phyloP scores from a whole-genome alignment of 1,284 basidiomycete genomes.

The Moesziomyces antarcticus region DNA sequence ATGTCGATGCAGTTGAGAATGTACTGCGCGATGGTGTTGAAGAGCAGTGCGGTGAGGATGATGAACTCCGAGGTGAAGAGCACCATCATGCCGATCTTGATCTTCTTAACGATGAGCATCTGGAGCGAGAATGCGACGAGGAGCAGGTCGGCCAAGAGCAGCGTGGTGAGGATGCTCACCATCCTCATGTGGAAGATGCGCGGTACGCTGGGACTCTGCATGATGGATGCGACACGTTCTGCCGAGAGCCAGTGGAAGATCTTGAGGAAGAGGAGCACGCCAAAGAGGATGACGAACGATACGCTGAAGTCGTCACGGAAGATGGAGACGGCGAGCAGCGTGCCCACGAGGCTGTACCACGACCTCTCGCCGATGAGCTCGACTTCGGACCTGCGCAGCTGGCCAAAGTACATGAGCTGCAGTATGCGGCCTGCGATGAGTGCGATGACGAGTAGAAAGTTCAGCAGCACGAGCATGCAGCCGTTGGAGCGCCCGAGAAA shows the following conservation, averaged over 20 bases:
- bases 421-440: slow-evolving; percentile 80
- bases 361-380: slow-evolving; percentile 94
- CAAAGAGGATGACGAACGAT: slow-evolving; percentile 91
- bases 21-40: slow-evolving; percentile 86
- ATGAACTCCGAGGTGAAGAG: slow-evolving; percentile 90
- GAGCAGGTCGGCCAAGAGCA: slow-evolving; percentile 77
- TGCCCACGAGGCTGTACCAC: slow-evolving; percentile 98
- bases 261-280: slow-evolving; percentile 90
- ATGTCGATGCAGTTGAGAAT: slow-evolving; percentile 81
- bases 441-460: slow-evolving; percentile 84
- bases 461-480: slow-evolving; percentile 77
- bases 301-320: slow-evolving; percentile 81
- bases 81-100: slow-evolving; percentile 77
- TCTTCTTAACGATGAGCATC: slow-evolving; percentile 51
- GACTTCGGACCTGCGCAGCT: slow-evolving; percentile 85
- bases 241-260: slow-evolving; percentile 97
- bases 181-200: slow-evolving; percentile 86
- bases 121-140: slow-evolving; percentile 83
- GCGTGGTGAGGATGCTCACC: slow-evolving; percentile 75
- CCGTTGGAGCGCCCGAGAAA: slow-evolving; percentile 89
- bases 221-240: slow-evolving; percentile 98
- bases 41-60: slow-evolving; percentile 83
- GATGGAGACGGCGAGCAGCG: slow-evolving; percentile 92
- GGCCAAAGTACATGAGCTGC: slow-evolving; percentile 91
- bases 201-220: slow-evolving; percentile 88